Evolutionary conservation across 2,329 filamentous ascomycete species (phyloP).

Genomic region (Beauveria caledonica): DNA sequence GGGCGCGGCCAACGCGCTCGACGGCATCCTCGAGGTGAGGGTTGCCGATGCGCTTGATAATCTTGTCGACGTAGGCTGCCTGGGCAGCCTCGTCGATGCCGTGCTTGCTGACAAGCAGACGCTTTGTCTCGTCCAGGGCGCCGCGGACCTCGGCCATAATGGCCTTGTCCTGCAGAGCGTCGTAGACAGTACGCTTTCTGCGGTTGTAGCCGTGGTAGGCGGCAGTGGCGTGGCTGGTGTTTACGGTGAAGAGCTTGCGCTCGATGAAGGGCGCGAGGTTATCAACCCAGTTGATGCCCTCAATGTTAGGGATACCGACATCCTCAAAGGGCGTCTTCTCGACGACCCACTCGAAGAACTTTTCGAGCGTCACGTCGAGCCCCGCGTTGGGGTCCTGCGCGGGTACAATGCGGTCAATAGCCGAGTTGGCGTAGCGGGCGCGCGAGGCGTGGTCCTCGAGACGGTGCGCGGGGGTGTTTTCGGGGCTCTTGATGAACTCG

Average conservation of each 20-base stretch:
- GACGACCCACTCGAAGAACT: conserved; percentile 99
- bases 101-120: conserved; percentile 81
- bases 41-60: conserved; percentile 88
- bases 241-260: conserved; percentile 98
- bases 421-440: conserved; percentile 91
- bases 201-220: conserved; percentile 90
- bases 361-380: conserved; percentile 90
- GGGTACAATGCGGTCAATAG: conserved; percentile 96
- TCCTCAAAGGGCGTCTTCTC: conserved; percentile 78
- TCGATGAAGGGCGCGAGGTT: conserved; percentile 93
- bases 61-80: conserved; percentile 80
- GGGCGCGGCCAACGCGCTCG: conserved; percentile 90
- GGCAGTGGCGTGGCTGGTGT: conserved; percentile 92
- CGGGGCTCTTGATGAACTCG: conserved; percentile 65
- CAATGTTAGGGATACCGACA: conserved; percentile 56
- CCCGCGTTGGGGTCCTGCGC: conserved; percentile 74
- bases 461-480: conserved; percentile 61
- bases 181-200: conserved; percentile 80
- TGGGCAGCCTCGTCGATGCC: conserved; percentile 68
- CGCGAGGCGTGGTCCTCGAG: conserved; percentile 61
- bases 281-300: conserved; percentile 89
- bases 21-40: conserved; percentile 86
- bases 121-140: conserved; percentile 77
- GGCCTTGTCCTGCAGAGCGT: conserved; percentile 71
- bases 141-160: conserved; percentile 74